Base-by-base conservation (phyloP, 441 rosid genomes). In the Populus hybrid region DNA sequence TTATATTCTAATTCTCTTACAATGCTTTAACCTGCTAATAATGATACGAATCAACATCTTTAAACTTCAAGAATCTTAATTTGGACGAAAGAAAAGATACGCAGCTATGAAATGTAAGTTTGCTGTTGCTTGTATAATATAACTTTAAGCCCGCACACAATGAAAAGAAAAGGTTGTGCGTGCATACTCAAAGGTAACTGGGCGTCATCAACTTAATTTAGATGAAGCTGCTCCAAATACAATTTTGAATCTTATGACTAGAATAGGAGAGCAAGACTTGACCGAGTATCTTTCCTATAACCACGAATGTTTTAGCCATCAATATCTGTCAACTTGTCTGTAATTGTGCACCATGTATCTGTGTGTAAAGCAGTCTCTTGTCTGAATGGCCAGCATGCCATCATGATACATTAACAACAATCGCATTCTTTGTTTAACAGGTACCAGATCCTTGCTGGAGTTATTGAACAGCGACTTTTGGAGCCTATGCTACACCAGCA, bases 381-480 rank as follows among this genome's bases (percentile, higher is more conserved):
- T 70, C 12, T 56, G 67, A 40, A 64, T 72, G 42, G 29, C 23
- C 64, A 50, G 23, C 38, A 2, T 2, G 61, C 61, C 61, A 53
- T 53, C 12, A 7, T 8, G 20, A 69, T 45, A 14, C 12, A 0
- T 33, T 68, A 77, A 38, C 18, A 20, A 66, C 16, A 23, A 20
- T 18, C 5, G 21, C 50, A 21, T 26, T 68, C 20, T 56, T 28
- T 23, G 20, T 61, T 72, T 64, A 69, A 80, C 78, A 90, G 94
- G 87, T 90, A 89, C 75, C 94, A 90, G 82, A 76, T 90, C 35
- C 89, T 90, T 71, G 92, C 94, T 0, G 94, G 94, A 73, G 87
- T 90, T 70, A 84, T 90, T 67, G 92, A 90, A 74, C 94, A 90
- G 68, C 81, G 94, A 61, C 64, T 90, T 23, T 84, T 90, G 42